Conservation (phyloP, 768 basidiomycete genomes). For the Hericium erinaceus region DNA sequence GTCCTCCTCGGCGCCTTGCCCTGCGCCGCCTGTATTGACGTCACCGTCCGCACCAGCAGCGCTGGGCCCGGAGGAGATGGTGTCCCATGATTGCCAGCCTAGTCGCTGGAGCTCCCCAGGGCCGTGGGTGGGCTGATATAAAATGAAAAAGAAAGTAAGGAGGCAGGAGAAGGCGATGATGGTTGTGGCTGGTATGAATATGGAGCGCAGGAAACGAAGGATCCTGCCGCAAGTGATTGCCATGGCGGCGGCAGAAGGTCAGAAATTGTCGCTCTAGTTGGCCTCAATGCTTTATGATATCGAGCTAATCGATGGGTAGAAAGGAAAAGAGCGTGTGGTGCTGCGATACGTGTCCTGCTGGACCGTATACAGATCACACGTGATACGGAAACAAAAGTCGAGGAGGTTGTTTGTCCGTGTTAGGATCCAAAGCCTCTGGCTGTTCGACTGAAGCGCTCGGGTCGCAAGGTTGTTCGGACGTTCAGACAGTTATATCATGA, state of each 20-base stretch:
- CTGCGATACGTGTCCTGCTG: no score
- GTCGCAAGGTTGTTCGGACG: no score
- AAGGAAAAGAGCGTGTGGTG: no score
- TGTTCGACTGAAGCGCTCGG: no score
- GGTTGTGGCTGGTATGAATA: constrained; percentile 50
- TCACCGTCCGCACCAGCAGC: constrained; percentile 14
- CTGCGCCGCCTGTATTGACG: constrained; percentile 1
- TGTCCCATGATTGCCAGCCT: constrained; percentile 88
- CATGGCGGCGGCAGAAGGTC: constrained; percentile 11
- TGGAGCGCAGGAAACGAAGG: constrained; percentile 42
- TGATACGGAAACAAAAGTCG: no score
- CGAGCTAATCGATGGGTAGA: no score
- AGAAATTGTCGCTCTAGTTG: no score
- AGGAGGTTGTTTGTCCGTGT: no score
- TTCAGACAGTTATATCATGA: no score
- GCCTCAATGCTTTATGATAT: no score
- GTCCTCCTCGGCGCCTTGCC: neutral
- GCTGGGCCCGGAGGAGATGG: constrained; percentile 30
- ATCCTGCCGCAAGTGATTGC: constrained; percentile 23
- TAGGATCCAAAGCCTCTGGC: no score
- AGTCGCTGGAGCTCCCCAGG: constrained; percentile 64
- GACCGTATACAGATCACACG: no score
- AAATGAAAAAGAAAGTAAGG: constrained; percentile 68
- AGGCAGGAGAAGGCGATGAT: constrained; percentile 61
- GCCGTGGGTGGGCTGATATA: constrained; percentile 71